These are phyloP conservation scores for Mimosa pudica DNA, from an alignment of 306 rosid species.

Conservation along the genomic window DNA sequence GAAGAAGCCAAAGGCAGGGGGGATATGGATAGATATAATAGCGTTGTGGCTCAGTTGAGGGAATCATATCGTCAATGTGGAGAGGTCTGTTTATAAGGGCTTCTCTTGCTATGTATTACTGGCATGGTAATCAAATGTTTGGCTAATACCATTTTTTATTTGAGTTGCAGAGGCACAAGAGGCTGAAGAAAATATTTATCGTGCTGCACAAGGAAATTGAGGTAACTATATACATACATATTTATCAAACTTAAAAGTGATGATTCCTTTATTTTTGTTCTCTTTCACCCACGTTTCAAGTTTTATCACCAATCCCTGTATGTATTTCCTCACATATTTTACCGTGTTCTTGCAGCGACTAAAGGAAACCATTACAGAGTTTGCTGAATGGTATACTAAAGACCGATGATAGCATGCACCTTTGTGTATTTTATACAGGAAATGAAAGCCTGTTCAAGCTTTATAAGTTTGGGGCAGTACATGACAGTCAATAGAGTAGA, in stretches of 20 bases:
- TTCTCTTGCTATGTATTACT: conserved; percentile 22
- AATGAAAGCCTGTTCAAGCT: conserved; percentile 27
- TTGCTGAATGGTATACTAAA: conserved; percentile 44
- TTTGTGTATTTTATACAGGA: conserved; percentile 24
- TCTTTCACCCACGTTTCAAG: neutral
- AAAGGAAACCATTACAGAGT: conserved; percentile 76
- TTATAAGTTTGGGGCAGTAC: conserved; percentile 30
- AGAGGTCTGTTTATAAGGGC: conserved; percentile 49
- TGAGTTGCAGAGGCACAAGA: conserved; percentile 83
- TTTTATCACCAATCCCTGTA: conserved; percentile 3
- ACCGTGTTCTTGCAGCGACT: conserved; percentile 58
- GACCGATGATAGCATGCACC: conserved; percentile 38
- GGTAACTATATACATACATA: conserved; percentile 49
- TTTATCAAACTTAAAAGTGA: too few relatives aligned
- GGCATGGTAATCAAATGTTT: conserved; percentile 26
- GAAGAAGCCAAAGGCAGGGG: conserved; percentile 58
- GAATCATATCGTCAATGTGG: conserved; percentile 74
- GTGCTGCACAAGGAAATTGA: conserved; percentile 82
- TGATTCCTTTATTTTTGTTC: neutral
- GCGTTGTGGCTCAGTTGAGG: conserved; percentile 59
- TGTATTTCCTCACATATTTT: conserved; percentile 23
- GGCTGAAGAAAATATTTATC: conserved; percentile 84
- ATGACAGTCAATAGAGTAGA: conserved; percentile 30
- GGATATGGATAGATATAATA: conserved; percentile 60
- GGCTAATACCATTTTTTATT: conserved; percentile 14